Percentiles rank a stretch among this genome's conserved stretches.
These are phyloP conservation scores for Calonectria hawksworthii DNA, from an alignment of 2,329 filamentous ascomycete species.

Conservation along the genomic window DNA sequence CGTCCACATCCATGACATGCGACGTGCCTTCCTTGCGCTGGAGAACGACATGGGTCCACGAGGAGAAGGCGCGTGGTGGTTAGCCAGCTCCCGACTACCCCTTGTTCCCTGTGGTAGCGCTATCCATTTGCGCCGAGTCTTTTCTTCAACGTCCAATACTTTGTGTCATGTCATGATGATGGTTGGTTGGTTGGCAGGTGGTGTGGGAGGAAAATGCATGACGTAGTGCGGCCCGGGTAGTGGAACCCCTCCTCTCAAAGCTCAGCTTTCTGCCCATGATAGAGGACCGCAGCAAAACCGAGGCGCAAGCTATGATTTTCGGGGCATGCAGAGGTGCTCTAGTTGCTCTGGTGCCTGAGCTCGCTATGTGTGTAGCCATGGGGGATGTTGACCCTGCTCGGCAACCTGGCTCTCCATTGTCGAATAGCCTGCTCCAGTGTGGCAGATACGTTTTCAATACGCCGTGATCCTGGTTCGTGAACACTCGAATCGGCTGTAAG, in stretches of 20 bases:
- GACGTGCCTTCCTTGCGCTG: background rate
- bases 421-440: background rate
- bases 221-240: slow-evolving; percentile 43
- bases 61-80: background rate
- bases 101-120: slow-evolving; percentile 2
- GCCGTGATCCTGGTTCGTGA: background rate
- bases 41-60: slow-evolving; percentile 14
- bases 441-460: background rate
- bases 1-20: background rate
- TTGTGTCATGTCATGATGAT: slow-evolving; percentile 35
- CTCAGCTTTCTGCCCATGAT: background rate
- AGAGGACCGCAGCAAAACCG: background rate
- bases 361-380: background rate
- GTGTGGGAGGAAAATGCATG: slow-evolving; percentile 42
- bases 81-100: background rate
- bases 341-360: background rate
- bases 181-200: slow-evolving; percentile 28
- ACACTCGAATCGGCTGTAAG: background rate
- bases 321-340: background rate
- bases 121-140: background rate
- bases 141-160: background rate
- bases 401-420: background rate
- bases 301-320: background rate
- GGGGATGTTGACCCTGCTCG: background rate
- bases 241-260: slow-evolving; percentile 17